These are phyloP conservation scores for Sugiyamaella americana DNA, from an alignment of 805 yeast genomes.

Conservation along the genomic window DNA sequence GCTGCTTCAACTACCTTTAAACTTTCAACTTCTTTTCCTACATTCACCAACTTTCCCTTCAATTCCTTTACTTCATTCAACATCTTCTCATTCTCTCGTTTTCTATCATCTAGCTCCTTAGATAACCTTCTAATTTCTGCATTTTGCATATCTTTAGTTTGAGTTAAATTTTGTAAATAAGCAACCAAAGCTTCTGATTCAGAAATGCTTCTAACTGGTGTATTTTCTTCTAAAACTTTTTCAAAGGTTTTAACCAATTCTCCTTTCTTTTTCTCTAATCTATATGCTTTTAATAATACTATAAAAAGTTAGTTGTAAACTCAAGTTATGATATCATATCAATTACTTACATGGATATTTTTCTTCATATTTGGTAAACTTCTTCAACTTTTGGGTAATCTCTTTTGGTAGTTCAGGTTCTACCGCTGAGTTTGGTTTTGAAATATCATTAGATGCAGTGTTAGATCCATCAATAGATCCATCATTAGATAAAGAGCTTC, in stretches of 20 bases:
- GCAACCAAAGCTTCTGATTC: slow-evolving; percentile 68
- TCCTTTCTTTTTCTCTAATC: slow-evolving; percentile 63
- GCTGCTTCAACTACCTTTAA: slow-evolving; percentile 1
- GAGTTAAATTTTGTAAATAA: slow-evolving; percentile 56
- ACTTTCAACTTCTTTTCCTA: slow-evolving; percentile 24
- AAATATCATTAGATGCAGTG: no score
- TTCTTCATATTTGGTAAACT: slow-evolving; percentile 80
- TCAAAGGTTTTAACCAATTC: slow-evolving; percentile 60
- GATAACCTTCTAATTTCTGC: slow-evolving; percentile 54
- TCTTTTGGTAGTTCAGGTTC: slow-evolving; percentile 45
- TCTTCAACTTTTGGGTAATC: slow-evolving; percentile 56
- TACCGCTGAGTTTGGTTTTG: background rate
- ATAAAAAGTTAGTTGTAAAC: background rate
- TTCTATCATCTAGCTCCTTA: slow-evolving; percentile 17
- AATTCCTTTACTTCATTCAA: slow-evolving; percentile 9
- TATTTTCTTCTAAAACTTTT: slow-evolving; percentile 62
- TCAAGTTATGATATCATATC: background rate
- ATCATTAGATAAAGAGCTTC: no score
- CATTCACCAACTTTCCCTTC: background rate
- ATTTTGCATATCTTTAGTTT: slow-evolving; percentile 54
- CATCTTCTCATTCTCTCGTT: slow-evolving; percentile 16
- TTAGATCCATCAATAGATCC: no score
- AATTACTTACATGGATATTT: slow-evolving; percentile 61
- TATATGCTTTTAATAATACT: slow-evolving; percentile 69
- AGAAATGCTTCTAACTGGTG: slow-evolving; percentile 70